Percentiles rank a stretch among this genome's conserved stretches.
phyloP scores from a whole-genome alignment of 495 filamentous ascomycete species.

The Penicillium tannophilum region DNA sequence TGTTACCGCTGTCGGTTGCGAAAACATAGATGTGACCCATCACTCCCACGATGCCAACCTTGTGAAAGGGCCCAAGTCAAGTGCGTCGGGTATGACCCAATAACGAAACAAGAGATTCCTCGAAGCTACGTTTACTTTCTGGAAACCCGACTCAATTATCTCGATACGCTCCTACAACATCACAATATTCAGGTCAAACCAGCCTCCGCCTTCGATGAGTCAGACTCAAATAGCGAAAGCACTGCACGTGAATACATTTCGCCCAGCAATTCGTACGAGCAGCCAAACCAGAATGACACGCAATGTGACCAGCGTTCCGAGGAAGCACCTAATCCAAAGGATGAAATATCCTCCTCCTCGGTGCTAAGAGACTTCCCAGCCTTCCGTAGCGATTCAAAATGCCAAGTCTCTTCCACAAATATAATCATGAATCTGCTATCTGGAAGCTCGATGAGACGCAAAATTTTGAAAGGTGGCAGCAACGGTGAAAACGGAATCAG shows the following conservation, averaged over 20 bases:
- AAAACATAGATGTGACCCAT: slow-evolving; percentile 93
- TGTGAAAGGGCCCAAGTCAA: slow-evolving; percentile 85
- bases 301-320: not conserved
- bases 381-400: not conserved
- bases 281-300: too few species aligned
- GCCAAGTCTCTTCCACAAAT: not conserved
- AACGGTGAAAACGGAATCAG: not conserved
- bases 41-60: slow-evolving; percentile 79
- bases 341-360: not conserved
- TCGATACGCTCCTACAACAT: slow-evolving; percentile 69
- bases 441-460: not conserved
- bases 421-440: not conserved
- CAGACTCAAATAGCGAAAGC: not conserved
- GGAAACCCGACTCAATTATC: slow-evolving; percentile 76
- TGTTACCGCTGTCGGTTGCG: slow-evolving; percentile 88
- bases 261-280: not conserved
- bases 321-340: not conserved
- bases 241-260: not conserved
- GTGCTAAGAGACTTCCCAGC: not conserved
- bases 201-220: slow-evolving; percentile 64
- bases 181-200: slow-evolving; percentile 70
- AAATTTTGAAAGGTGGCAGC: not conserved
- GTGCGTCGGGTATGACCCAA: slow-evolving; percentile 93
- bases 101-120: slow-evolving; percentile 89
- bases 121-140: slow-evolving; percentile 93